phyloP scores from a whole-genome alignment of 768 basidiomycete genomes.

The Psilocybe azurescens region DNA sequence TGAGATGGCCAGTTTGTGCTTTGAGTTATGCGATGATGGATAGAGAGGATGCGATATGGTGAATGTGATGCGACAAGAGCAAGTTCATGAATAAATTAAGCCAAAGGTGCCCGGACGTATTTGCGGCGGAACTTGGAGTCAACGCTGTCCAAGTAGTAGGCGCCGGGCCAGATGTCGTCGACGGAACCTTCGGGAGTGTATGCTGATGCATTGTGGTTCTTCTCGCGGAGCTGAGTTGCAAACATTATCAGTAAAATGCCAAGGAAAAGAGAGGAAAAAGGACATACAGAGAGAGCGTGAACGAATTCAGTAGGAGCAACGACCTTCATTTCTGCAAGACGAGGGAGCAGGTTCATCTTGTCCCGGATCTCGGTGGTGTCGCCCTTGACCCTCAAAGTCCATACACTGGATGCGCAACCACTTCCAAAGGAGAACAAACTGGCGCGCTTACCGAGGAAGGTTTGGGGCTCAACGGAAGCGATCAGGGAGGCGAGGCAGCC shows the following conservation, averaged over 20 bases:
- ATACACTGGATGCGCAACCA: slow-evolving; percentile 96
- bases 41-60: slow-evolving; percentile 19
- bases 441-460: slow-evolving; percentile 82
- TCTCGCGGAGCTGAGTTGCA: slow-evolving; percentile 82
- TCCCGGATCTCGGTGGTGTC: slow-evolving; percentile 81
- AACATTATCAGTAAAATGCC: slow-evolving; percentile 8
- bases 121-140: slow-evolving; percentile 93
- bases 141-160: slow-evolving; percentile 90
- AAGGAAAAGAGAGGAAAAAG: slow-evolving; percentile 16
- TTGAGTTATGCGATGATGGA: slow-evolving; percentile 6
- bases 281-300: slow-evolving; percentile 72
- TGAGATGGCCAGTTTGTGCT: not conserved
- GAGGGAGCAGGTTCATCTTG: slow-evolving; percentile 81
- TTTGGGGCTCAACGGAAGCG: slow-evolving; percentile 69
- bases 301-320: slow-evolving; percentile 93
- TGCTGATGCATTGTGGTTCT: slow-evolving; percentile 90
- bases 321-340: slow-evolving; percentile 87
- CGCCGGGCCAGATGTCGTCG: slow-evolving; percentile 93
- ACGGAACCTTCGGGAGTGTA: slow-evolving; percentile 87
- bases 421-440: slow-evolving; percentile 97
- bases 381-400: slow-evolving; percentile 84
- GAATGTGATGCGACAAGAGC: not conserved
- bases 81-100: slow-evolving; percentile 26
- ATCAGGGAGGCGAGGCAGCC: slow-evolving; percentile 92
- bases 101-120: slow-evolving; percentile 62